Conservation (phyloP, 1,139 yeast species). For the Blastobotrys serpentis region DNA sequence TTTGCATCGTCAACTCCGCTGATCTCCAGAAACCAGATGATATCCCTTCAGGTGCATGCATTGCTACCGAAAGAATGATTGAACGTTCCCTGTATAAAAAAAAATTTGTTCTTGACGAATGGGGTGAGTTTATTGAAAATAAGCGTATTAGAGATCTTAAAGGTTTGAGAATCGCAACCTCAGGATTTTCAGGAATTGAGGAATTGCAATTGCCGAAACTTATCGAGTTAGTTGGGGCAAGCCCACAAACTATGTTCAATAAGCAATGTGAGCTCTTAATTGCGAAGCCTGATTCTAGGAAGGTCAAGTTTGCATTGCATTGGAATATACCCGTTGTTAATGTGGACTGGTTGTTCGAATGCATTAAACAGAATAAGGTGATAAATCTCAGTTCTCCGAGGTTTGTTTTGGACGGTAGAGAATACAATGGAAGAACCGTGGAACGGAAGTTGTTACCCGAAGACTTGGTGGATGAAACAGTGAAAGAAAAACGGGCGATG, state of each 20-base stretch:
- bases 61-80: constrained; percentile 74
- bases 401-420: constrained; percentile 46
- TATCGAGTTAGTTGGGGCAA: constrained; percentile 48
- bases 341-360: constrained; percentile 52
- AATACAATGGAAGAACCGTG: constrained; percentile 14
- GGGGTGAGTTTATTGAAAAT: constrained; percentile 65
- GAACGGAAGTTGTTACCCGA: not conserved
- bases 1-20: constrained; percentile 34
- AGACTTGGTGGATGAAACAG: not conserved
- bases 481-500: not conserved
- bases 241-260: constrained; percentile 51
- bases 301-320: constrained; percentile 50
- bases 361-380: constrained; percentile 33
- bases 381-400: constrained; percentile 35
- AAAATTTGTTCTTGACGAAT: constrained; percentile 55
- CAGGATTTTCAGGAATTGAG: constrained; percentile 87
- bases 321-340: constrained; percentile 60
- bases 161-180: constrained; percentile 55
- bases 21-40: constrained; percentile 20
- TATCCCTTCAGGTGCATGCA: constrained; percentile 14
- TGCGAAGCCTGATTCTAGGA: constrained; percentile 50
- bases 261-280: constrained; percentile 61
- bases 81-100: constrained; percentile 74
- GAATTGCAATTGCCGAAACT: constrained; percentile 69
- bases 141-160: constrained; percentile 38